Conservation (phyloP, 1,139 yeast species). For the Yamadazyma atmosphaerica region DNA sequence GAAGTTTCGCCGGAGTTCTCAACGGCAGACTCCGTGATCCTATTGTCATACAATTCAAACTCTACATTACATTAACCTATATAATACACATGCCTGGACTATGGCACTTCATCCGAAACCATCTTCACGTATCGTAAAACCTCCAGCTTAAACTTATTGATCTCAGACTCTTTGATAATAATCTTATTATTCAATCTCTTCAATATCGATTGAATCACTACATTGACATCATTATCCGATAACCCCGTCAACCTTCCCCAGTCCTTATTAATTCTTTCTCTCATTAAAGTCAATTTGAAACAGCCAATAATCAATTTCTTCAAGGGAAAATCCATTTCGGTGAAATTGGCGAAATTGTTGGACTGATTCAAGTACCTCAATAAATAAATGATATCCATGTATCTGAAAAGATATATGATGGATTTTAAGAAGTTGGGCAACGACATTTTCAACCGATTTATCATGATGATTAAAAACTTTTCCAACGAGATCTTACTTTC, state of each 20-base stretch:
- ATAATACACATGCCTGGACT: conserved; percentile 1
- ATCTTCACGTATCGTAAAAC: conserved; percentile 46
- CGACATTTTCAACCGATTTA: conserved; percentile 39
- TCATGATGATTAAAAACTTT: conserved; percentile 39
- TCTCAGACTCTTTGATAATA: conserved; percentile 38
- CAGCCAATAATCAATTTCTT: conserved; percentile 48
- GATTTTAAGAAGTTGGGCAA: conserved; percentile 43
- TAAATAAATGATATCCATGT: conserved; percentile 50
- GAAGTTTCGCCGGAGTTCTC: no score
- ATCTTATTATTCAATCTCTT: conserved; percentile 47
- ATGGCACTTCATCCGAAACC: conserved; percentile 39
- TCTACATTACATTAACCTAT: conserved; percentile 3
- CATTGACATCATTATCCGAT: conserved; percentile 36
- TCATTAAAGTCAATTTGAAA: conserved; percentile 40
- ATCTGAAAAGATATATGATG: conserved; percentile 45
- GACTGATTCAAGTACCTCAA: conserved; percentile 50
- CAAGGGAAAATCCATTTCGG: conserved; percentile 48
- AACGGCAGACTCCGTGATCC: no score
- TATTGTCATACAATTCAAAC: background rate
- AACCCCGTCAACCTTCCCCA: conserved; percentile 45
- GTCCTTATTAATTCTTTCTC: conserved; percentile 27
- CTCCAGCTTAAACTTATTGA: conserved; percentile 40
- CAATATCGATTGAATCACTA: conserved; percentile 38
- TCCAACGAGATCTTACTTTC: conserved; percentile 42
- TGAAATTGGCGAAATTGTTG: conserved; percentile 44